Conservation (phyloP, 331 rosid species). For the Pyrus hybrid region DNA sequence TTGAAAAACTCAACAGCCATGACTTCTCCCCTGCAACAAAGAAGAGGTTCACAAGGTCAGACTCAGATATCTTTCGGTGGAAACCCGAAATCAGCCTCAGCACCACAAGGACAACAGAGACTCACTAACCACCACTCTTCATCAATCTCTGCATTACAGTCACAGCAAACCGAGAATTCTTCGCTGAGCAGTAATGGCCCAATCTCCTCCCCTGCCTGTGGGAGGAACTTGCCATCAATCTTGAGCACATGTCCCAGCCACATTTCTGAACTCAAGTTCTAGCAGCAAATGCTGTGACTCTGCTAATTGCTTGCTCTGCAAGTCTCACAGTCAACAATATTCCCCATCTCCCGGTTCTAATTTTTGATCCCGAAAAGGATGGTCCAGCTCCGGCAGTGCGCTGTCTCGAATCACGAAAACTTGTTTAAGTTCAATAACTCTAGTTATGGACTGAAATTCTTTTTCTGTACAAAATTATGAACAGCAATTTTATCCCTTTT, state of each 20-base stretch:
- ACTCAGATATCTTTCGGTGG: conserved; percentile 65
- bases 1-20: conserved; percentile 27
- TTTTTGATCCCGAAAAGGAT: neutral
- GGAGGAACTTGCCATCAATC: conserved; percentile 49
- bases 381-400: neutral
- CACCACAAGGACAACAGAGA: conserved; percentile 27
- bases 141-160: conserved; percentile 22
- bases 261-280: conserved; percentile 46
- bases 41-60: conserved; percentile 42
- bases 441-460: neutral
- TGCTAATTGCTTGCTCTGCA: neutral
- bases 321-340: neutral
- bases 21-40: conserved; percentile 35
- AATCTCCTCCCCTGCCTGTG: conserved; percentile 45
- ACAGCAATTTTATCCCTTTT: neutral
- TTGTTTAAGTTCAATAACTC: neutral
- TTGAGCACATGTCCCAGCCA: conserved; percentile 39
- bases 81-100: conserved; percentile 27
- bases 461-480: neutral
- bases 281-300: neutral
- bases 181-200: conserved; percentile 25
- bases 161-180: conserved; percentile 32
- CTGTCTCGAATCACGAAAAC: neutral
- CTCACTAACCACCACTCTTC: conserved; percentile 23
- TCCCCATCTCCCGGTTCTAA: neutral